Base-by-base conservation (phyloP, 805 yeast species). In the Lipomyces yamadae region DNA sequence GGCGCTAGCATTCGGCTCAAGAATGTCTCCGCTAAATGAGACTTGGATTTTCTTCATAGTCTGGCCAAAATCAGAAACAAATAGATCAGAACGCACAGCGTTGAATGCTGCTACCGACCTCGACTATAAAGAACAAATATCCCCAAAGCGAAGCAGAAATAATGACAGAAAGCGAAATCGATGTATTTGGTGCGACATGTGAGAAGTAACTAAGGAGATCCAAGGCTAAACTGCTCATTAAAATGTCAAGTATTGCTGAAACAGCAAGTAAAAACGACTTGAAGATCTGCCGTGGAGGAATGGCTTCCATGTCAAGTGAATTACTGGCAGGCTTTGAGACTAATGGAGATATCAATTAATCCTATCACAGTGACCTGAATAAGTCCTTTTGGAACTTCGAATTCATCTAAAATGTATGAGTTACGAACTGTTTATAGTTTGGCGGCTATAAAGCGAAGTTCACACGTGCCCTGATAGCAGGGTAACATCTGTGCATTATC, bases 21-120 rank as follows among this genome's bases (percentile, higher is more conserved):
- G 55, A 7, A 63, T 32, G 58, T 68, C 71, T 30, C 71, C 71
- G 64, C 70, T 66, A 57, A 68, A 68, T 32, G 70, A 68, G n/a
- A 68, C 53, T n/a, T 61, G 63, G 33, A 62, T 30, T 13, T 58
- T 60, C 32, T 56, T 58, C 7, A 68, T 54, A 2, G 67, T 60
- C 71, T 68, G 33, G 6, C 55, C 15, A 33, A 13, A 37, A 61
- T 58, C 45, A 62, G 58, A 42, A 10, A 15, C n/a, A 39, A 54
- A 34, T 54, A 52, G 18, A 52, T 11, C 55, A 52, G 18, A 42
- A 3, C n/a, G 58, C 29, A 57, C 32, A 52, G 42, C 4, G 30
- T 45, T 10, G n/a, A 30, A 6, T 5, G 58, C n/a, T 29, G 29
- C 13, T 18, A 60, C 34, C 15, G 15, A 67, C 70, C 65, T 66